Percentiles rank a stretch among this genome's conserved stretches.
Evolutionary conservation across 441 rosid genomes (phyloP).

Genomic region (Adansonia grandidieri): DNA sequence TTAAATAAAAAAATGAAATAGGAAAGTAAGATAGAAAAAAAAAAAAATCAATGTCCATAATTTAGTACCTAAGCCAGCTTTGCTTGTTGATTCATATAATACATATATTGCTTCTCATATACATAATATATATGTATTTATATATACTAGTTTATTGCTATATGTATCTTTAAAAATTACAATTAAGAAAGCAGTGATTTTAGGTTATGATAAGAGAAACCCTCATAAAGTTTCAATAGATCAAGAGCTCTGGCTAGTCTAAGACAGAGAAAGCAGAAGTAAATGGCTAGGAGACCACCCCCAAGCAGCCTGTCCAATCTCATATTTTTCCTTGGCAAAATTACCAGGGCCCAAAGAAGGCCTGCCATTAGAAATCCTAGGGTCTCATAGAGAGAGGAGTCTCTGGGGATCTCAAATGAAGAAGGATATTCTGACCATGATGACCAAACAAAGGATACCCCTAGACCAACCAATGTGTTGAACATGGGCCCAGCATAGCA

Average conservation of each 20-base stretch:
- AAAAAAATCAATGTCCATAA: too few species aligned
- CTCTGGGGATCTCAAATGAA: conserved; percentile 55
- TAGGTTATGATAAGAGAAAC: background rate
- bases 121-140: background rate
- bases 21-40: background rate
- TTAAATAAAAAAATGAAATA: background rate
- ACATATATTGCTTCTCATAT: background rate
- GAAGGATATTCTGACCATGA: conserved; percentile 62
- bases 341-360: conserved; percentile 78
- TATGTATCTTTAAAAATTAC: background rate
- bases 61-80: background rate
- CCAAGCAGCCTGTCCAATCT: conserved; percentile 66
- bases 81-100: conserved; percentile 2
- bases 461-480: conserved; percentile 73
- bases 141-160: background rate
- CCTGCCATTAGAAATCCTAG: conserved; percentile 67
- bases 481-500: conserved; percentile 94
- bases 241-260: conserved; percentile 48
- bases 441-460: conserved; percentile 65
- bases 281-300: conserved; percentile 67
- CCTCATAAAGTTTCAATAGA: conserved; percentile 7
- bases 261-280: conserved; percentile 62
- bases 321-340: conserved; percentile 73
- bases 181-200: conserved; percentile 1
- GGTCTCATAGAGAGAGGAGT: conserved; percentile 67